Percentiles rank a stretch among this genome's conserved stretches.
Conservation (phyloP, 805 yeast genomes). For the Ogataea wickerhamii region DNA sequence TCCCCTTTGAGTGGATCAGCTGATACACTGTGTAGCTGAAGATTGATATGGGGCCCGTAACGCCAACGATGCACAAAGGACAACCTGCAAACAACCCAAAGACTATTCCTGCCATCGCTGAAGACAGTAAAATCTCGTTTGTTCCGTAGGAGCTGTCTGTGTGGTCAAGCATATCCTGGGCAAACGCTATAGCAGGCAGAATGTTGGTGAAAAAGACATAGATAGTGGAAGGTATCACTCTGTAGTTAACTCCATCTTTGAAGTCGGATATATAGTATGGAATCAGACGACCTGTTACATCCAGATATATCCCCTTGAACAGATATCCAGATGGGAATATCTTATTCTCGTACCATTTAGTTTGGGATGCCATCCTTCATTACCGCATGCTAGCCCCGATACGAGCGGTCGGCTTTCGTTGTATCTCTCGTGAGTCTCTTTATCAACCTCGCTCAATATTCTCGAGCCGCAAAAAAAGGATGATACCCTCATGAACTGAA, state of each 20-base stretch:
- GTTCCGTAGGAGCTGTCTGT: conserved; percentile 86
- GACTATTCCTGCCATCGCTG: conserved; percentile 84
- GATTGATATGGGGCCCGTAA: conserved; percentile 92
- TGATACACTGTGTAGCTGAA: conserved; percentile 89
- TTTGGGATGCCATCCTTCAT: neutral
- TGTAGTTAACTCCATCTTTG: conserved; percentile 76
- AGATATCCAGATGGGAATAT: conserved; percentile 8
- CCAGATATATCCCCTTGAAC: conserved; percentile 53
- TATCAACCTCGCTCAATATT: too few relatives aligned
- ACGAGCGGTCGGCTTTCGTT: too few relatives aligned
- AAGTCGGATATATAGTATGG: conserved; percentile 79
- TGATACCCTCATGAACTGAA: too few relatives aligned
- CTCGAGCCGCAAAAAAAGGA: too few relatives aligned
- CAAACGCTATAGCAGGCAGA: conserved; percentile 92
- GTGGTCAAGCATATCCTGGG: conserved; percentile 94
- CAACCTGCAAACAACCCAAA: conserved; percentile 87
- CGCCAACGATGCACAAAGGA: conserved; percentile 94
- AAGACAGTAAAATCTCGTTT: conserved; percentile 78
- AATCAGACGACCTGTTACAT: conserved; percentile 42
- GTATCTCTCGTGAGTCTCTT: too few relatives aligned
- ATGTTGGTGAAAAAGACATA: conserved; percentile 87
- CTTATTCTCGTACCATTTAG: neutral
- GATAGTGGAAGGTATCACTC: conserved; percentile 81
- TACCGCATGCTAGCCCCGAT: too few relatives aligned
- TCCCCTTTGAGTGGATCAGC: conserved; percentile 51